Conservation (phyloP, 2,329 filamentous ascomycete genomes). For the Aspergillus sp. region DNA sequence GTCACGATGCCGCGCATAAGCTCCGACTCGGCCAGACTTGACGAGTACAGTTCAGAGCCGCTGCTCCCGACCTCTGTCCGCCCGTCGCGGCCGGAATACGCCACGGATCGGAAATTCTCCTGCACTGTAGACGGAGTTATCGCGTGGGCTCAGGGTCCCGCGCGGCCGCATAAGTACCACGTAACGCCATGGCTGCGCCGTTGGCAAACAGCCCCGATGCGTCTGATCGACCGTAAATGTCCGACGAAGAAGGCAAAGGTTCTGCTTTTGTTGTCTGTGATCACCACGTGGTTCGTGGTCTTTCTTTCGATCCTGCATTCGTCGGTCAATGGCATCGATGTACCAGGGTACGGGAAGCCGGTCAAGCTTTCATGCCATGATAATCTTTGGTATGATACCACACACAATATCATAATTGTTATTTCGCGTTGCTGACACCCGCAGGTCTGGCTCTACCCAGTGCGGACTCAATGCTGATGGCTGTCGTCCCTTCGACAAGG, state of each 20-base stretch:
- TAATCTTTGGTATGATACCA: constrained; percentile 28
- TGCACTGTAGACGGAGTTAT: constrained; percentile 17
- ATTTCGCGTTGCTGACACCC: constrained; percentile 3
- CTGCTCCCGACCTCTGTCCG: constrained; percentile 13
- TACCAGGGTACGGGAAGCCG: constrained; percentile 26
- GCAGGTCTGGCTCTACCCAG: constrained; percentile 28
- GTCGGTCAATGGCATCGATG: constrained; percentile 22
- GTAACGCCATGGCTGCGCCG: constrained; percentile 26
- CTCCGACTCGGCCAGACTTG: constrained; percentile 10
- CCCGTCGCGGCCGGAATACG: background rate
- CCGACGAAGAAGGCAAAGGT: constrained; percentile 17
- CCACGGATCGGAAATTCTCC: constrained; percentile 10
- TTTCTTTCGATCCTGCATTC: constrained; percentile 26
- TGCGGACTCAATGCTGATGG: constrained; percentile 51
- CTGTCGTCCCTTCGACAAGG: constrained; percentile 50
- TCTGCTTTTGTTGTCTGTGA: constrained; percentile 16
- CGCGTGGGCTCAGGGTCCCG: constrained; percentile 24
- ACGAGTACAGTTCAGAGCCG: constrained; percentile 12
- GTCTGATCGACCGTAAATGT: constrained; percentile 23
- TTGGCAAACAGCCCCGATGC: constrained; percentile 27
- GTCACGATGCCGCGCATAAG: constrained; percentile 10
- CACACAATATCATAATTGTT: background rate
- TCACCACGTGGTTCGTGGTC: constrained; percentile 25
- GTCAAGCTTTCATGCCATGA: constrained; percentile 28
- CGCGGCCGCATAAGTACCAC: constrained; percentile 24